Percentiles rank a stretch among this genome's conserved stretches.
Conservation (phyloP, 2,329 filamentous ascomycete species). For the Fusarium poae region DNA sequence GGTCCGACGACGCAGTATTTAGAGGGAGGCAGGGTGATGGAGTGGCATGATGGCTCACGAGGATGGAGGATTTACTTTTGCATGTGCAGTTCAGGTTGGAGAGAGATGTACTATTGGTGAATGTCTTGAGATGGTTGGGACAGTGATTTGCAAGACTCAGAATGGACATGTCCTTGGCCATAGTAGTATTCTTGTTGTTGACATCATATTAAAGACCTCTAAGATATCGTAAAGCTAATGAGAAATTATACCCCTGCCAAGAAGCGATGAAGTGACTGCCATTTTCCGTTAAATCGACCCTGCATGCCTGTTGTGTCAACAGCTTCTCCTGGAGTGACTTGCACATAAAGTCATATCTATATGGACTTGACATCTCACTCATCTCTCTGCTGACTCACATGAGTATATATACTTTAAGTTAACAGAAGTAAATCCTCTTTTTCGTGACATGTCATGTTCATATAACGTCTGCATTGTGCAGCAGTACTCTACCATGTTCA, state of each 20-base stretch:
- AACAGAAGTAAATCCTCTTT: fast-evolving
- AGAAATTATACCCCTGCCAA: background rate
- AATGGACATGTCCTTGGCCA: background rate
- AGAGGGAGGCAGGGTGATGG: background rate
- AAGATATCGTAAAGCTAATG: background rate
- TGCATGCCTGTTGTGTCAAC: background rate
- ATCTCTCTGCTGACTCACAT: fast-evolving
- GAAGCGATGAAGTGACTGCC: background rate
- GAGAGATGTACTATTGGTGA: background rate
- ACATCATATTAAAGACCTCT: background rate
- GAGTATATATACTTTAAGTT: background rate
- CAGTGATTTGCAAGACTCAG: background rate
- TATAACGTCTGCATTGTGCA: background rate
- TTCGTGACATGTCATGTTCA: background rate
- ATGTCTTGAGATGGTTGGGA: background rate
- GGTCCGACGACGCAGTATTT: background rate
- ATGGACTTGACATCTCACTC: background rate
- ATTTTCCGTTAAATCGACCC: background rate
- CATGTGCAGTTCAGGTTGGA: background rate
- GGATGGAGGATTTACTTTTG: background rate
- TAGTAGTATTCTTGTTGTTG: background rate
- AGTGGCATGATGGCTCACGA: background rate
- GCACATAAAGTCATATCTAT: background rate
- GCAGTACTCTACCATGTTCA: background rate
- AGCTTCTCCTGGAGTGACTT: background rate